Base-by-base conservation (phyloP, 148 eudicot genomes). In the Agrostemma githago region DNA sequence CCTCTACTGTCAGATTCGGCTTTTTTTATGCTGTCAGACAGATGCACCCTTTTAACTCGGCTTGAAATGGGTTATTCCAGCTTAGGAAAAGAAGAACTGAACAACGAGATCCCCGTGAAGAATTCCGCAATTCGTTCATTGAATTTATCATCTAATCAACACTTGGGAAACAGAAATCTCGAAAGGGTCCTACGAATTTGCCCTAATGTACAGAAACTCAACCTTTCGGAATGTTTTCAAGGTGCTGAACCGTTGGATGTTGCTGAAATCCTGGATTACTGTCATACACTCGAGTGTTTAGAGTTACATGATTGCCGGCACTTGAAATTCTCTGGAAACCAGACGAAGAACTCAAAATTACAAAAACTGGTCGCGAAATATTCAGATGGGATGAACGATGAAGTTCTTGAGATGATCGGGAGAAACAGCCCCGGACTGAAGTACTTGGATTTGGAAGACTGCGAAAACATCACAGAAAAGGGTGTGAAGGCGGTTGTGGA, bases 401-500 rank as follows among this genome's bases (percentile, higher is more conserved):
- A 76, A 68, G 34, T 72, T 4, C 26, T 76, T 38, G 38, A 17
- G 6, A 80, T 72, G 70, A 60, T 72, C 3, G 77, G 71, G 60
- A 76, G 15, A 68, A 67, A n/a, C 51, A 66, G 79, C 39, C 79
- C 74, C 6, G 2, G 41, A 7, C 44, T 77, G 71, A 10, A 56
- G 10, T 74, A 75, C 61, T 75, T 79, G 48, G 37, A 79, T 63
- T 38, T 79, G 70, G 15, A 17, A 39, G 53, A 68, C 5, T 77
- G 80, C n/a, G 10, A 68, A 15, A 54, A 72, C 21, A 11, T 81
- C 61, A 81, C 83, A 46, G 70, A 68, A 67, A 59, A 77, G 63
- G 77, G 83, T 42, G 74, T 81, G 17, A 77, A 73, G 72, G 54
- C 60, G 41, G 66, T 77, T 26, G 77, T 69, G 42, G 63, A 20